A percentile compares a stretch with the other conserved stretches of the same genome.
Conservation (phyloP, 1,284 basidiomycete species). For the Sanghuangporus sanghuang region DNA sequence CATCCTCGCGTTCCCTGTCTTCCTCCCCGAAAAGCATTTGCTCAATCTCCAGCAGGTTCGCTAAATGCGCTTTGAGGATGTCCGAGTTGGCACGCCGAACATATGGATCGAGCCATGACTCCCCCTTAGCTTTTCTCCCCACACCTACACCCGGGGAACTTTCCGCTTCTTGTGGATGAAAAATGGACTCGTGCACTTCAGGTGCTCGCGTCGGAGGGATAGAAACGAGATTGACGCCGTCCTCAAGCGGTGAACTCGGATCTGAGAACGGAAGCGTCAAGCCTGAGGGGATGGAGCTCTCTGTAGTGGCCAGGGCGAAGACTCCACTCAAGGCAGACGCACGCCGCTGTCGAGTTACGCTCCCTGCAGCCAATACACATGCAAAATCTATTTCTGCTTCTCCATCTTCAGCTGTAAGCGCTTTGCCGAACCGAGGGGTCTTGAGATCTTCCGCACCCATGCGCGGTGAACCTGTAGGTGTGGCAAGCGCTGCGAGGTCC, state of each 20-base stretch:
- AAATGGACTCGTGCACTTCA: neutral
- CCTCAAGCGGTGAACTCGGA: slow-evolving; percentile 5
- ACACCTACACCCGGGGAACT: neutral
- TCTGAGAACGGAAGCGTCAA: neutral
- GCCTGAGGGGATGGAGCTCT: neutral
- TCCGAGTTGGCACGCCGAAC: slow-evolving; percentile 30
- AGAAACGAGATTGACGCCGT: slow-evolving; percentile 10
- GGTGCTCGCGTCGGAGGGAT: slow-evolving; percentile 2
- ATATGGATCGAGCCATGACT: slow-evolving; percentile 34
- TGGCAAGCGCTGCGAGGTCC: slow-evolving; percentile 5
- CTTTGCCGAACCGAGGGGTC: neutral
- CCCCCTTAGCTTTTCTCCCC: slow-evolving; percentile 13
- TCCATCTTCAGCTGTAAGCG: neutral
- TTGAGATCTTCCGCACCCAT: neutral
- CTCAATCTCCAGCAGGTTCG: slow-evolving; percentile 35
- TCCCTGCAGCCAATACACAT: slow-evolving; percentile 8
- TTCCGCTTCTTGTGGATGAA: slow-evolving; percentile 16
- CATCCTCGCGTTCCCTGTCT: slow-evolving; percentile 24
- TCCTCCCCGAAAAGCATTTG: slow-evolving; percentile 30
- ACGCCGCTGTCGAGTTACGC: slow-evolving; percentile 1
- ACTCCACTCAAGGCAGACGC: neutral
- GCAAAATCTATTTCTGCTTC: slow-evolving; percentile 8
- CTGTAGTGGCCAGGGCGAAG: neutral
- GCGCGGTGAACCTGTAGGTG: slow-evolving; percentile 2
- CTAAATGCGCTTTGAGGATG: slow-evolving; percentile 32